Conservation (phyloP, 1,139 yeast species). For the Kurtzmaniella natalensis region DNA sequence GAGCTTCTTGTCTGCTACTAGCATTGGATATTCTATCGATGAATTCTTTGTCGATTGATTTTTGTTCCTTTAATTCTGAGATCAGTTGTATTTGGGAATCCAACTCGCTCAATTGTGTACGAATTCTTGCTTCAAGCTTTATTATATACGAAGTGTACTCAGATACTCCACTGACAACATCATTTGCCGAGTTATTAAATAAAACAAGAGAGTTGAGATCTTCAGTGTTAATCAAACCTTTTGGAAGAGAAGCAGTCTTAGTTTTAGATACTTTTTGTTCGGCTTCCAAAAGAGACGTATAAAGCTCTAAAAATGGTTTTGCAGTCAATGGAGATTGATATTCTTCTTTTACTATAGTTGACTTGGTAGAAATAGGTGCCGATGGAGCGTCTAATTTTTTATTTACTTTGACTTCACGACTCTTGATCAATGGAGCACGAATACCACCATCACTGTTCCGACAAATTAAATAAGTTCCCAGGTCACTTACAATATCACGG, state of each 20-base stretch:
- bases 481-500: background rate
- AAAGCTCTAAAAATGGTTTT: constrained; percentile 14
- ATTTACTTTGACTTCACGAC: background rate
- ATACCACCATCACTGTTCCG: background rate
- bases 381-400: too few species aligned
- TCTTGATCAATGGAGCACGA: background rate
- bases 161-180: constrained; percentile 15
- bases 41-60: constrained; percentile 5
- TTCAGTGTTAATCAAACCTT: background rate
- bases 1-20: constrained; percentile 17
- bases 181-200: constrained; percentile 18
- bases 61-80: constrained; percentile 9
- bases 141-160: constrained; percentile 18
- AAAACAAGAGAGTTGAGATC: background rate
- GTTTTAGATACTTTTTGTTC: background rate
- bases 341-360: background rate
- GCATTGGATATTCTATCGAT: constrained; percentile 14
- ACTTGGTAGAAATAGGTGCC: too few species aligned
- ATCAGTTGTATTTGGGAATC: constrained; percentile 20
- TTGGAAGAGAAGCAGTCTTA: background rate
- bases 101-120: constrained; percentile 19
- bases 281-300: background rate
- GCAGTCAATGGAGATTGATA: constrained; percentile 6
- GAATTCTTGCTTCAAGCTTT: constrained; percentile 20
- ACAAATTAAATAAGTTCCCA: background rate